Percentiles rank a stretch among this genome's conserved stretches.
Evolutionary conservation across 2,329 filamentous ascomycete species (phyloP).

Genomic region (Penicillium sp.): DNA sequence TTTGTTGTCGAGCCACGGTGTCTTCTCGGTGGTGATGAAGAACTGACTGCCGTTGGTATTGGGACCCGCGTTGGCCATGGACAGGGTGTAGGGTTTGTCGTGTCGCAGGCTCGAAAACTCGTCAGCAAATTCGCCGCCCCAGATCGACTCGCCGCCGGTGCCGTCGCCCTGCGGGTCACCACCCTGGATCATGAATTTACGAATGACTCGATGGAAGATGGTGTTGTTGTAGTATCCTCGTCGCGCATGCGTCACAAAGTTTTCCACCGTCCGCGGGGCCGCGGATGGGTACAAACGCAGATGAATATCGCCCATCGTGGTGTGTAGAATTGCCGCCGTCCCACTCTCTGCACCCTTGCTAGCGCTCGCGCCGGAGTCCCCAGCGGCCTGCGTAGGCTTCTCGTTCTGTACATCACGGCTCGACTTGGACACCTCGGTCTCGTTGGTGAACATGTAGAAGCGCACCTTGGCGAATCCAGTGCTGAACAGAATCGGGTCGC

Average conservation of each 20-base stretch:
- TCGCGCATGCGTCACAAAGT: conserved; percentile 88
- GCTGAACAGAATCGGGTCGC: conserved; percentile 81
- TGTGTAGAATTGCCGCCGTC: conserved; percentile 79
- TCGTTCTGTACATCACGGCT: conserved; percentile 92
- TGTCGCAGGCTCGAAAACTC: conserved; percentile 89
- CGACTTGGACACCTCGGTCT: conserved; percentile 74
- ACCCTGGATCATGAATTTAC: conserved; percentile 93
- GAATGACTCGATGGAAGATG: conserved; percentile 94
- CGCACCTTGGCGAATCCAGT: conserved; percentile 83
- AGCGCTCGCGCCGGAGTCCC: conserved; percentile 44
- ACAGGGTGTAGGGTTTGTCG: conserved; percentile 92
- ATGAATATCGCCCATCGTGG: conserved; percentile 88
- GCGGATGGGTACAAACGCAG: conserved; percentile 89
- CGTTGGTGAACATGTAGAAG: conserved; percentile 98
- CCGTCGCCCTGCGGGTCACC: conserved; percentile 85
- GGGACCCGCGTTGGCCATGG: conserved; percentile 95
- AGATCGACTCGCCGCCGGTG: conserved; percentile 85
- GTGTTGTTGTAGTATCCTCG: conserved; percentile 96
- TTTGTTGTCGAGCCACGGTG: conserved; percentile 92
- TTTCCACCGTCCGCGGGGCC: conserved; percentile 91
- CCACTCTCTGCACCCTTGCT: conserved; percentile 67
- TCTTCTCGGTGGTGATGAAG: conserved; percentile 97
- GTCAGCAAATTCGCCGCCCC: conserved; percentile 87
- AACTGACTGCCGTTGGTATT: conserved; percentile 97
- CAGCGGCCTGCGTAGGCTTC: conserved; percentile 65